These are phyloP conservation scores for Helianthus tuberosus DNA, from an alignment of 129 eudicot genomes.

Conservation along the genomic window DNA sequence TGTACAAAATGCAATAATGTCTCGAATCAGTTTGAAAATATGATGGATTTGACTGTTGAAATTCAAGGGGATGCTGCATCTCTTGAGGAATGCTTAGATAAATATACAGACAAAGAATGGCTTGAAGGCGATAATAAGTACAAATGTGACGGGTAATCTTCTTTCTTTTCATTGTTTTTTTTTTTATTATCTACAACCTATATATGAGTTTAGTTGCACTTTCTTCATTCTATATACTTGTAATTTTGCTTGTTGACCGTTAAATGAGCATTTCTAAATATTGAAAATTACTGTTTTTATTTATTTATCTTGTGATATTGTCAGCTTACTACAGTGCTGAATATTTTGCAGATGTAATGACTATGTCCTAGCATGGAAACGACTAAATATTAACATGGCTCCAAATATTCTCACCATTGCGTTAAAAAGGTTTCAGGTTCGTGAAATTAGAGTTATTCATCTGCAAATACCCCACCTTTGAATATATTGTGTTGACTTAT, in stretches of 20 bases:
- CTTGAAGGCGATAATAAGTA: conserved; percentile 96
- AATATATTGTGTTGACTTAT: conserved; percentile 11
- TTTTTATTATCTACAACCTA: background rate
- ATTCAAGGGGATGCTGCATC: conserved; percentile 90
- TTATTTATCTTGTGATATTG: background rate
- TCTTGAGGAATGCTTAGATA: conserved; percentile 90
- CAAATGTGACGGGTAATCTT: conserved; percentile 83
- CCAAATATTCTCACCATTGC: conserved; percentile 97
- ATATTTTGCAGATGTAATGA: conserved; percentile 81
- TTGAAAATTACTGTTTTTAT: background rate
- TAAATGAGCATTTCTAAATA: background rate
- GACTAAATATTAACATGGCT: conserved; percentile 60
- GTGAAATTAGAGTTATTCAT: conserved; percentile 24
- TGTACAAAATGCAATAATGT: conserved; percentile 75
- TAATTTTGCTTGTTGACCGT: conserved; percentile 1
- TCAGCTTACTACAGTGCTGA: conserved; percentile 21
- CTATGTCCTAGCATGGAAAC: conserved; percentile 90
- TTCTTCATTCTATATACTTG: conserved; percentile 6
- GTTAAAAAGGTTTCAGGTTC: conserved; percentile 92
- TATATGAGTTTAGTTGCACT: conserved; percentile 8
- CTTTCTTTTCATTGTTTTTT: conserved; percentile 3
- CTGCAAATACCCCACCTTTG: conserved; percentile 10
- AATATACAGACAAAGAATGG: conserved; percentile 80
- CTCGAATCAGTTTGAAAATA: conserved; percentile 87
- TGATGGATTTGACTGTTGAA: conserved; percentile 98